Evolutionary conservation across 2,329 filamentous ascomycete species (phyloP), one percentile per base, ranked within the genome.

Genomic region (Aspergillus caelatus): DNA sequence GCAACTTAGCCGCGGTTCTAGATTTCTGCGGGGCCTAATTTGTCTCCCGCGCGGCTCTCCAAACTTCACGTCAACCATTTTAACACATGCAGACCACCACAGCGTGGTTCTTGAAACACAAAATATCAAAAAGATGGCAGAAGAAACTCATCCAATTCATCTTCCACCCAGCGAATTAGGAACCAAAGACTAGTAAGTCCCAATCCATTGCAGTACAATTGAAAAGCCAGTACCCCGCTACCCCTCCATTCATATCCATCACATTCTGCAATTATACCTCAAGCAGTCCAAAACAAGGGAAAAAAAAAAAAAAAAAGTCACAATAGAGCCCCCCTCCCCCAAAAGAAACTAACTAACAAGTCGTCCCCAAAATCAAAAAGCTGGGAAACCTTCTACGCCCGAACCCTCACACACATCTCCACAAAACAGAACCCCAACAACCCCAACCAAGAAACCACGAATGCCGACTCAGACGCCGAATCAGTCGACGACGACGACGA

Each of bases 181-280:
- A 57, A 97, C 93, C 34, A 96, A 93, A 79, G 89, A 94, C 83
- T 96, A 96, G 93, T 96, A 82, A 71, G 88, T 84, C 34, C 16
- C 14, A 26, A 21, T 52, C 46, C 46, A n/a, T 39, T 36, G 34
- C 43, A 16, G 12, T 43, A 6, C 21, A 53, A 48, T n/a, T 21
- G n/a, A 50, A 21, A 48, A 32, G 26, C 34, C 45, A 34, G 9
- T 64, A 65, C 67, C 64, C 64, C 64, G 61, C 61, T 60, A 66
- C 64, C 63, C 62, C 55, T 54, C 30, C 36, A 62, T n/a, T 57
- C 23, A 23, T 26, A 23, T 28, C 23, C 26, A 28, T 16, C 23
- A 23, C 14, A 50, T 16, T 26, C 16, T 30, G 46, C 50, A 21
- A 28, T 21, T 10, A 19, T 41, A 56, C 19, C 16, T 12, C 30